Conservation (phyloP, 1,284 basidiomycete species). For the Microbotryum lychnidis-dioicae region DNA sequence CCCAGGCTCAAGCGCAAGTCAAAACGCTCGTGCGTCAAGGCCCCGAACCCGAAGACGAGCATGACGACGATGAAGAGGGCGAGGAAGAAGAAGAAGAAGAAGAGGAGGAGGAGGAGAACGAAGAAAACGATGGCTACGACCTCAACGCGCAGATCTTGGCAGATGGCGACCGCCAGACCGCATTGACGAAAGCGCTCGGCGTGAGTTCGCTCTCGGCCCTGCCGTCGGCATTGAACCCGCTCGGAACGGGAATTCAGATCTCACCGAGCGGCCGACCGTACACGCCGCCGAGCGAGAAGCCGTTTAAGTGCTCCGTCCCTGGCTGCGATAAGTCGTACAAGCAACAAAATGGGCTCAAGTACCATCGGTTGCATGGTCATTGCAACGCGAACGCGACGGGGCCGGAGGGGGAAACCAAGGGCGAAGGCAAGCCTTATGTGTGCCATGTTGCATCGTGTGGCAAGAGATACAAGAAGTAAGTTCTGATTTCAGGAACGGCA, state of each 20-base stretch:
- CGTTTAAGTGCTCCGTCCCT: slow-evolving; percentile 91
- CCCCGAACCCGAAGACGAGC: too few species aligned
- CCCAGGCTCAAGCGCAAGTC: too few species aligned
- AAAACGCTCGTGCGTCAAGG: too few species aligned
- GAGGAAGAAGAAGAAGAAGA: background rate
- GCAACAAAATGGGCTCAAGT: slow-evolving; percentile 93
- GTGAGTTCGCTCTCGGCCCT: slow-evolving; percentile 21
- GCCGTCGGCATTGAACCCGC: slow-evolving; percentile 26
- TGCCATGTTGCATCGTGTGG: slow-evolving; percentile 77
- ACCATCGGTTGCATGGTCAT: slow-evolving; percentile 88
- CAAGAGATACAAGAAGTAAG: slow-evolving; percentile 81
- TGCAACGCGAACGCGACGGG: slow-evolving; percentile 71
- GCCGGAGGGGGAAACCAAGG: slow-evolving; percentile 53
- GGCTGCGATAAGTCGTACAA: slow-evolving; percentile 99
- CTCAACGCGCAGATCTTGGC: background rate
- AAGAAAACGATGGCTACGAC: background rate
- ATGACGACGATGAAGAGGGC: background rate
- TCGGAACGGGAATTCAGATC: slow-evolving; percentile 30
- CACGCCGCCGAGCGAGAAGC: slow-evolving; percentile 52
- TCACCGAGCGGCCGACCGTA: slow-evolving; percentile 28
- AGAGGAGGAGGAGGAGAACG: slow-evolving; percentile 2
- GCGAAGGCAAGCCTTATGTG: slow-evolving; percentile 70
- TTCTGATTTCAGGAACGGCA: background rate
- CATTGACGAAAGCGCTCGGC: slow-evolving; percentile 19
- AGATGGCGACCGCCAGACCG: slow-evolving; percentile 4